A percentile compares a stretch with the other conserved stretches of the same genome.
Evolutionary conservation across 2,329 filamentous ascomycete species (phyloP).

Genomic region (Fusarium sacchari): DNA sequence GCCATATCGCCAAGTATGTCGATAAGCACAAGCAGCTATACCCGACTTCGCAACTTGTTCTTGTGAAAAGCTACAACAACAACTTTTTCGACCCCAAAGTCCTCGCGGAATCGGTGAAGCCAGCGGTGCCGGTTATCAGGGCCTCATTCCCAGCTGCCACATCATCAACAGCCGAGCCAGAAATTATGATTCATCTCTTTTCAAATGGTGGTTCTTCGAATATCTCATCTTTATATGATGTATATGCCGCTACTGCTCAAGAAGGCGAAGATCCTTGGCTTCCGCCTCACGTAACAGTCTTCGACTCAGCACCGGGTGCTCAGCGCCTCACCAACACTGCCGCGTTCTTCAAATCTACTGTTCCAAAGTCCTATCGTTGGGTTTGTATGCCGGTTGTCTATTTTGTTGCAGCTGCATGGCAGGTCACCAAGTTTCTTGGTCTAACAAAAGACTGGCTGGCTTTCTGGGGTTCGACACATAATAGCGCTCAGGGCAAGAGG

Average conservation of each 20-base stretch:
- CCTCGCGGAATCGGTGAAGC: not conserved
- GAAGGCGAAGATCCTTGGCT: not conserved
- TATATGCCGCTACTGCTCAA: not conserved
- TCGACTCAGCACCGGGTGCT: conserved; percentile 17
- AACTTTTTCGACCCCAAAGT: not conserved
- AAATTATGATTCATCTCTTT: conserved; percentile 8
- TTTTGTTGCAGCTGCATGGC: not conserved
- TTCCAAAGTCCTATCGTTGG: not conserved
- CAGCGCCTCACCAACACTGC: not conserved
- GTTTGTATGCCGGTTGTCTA: not conserved
- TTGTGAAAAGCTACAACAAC: conserved; percentile 4
- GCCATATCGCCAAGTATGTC: conserved; percentile 29
- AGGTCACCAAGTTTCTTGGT: not conserved
- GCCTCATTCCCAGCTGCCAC: not conserved
- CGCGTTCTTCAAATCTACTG: conserved; percentile 4
- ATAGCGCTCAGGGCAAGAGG: conserved; percentile 2
- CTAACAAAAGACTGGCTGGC: not conserved
- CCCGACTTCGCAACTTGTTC: not conserved
- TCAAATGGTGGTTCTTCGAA: conserved; percentile 14
- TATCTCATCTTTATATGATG: conserved; percentile 4
- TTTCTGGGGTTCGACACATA: conserved; percentile 9
- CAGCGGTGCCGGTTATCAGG: not conserved
- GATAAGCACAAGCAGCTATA: conserved; percentile 8
- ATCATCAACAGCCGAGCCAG: not conserved
- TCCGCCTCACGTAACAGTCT: conserved; percentile 2